Base-by-base conservation (phyloP, 495 filamentous ascomycete species). In the Aspergillus saccharolyticus region DNA sequence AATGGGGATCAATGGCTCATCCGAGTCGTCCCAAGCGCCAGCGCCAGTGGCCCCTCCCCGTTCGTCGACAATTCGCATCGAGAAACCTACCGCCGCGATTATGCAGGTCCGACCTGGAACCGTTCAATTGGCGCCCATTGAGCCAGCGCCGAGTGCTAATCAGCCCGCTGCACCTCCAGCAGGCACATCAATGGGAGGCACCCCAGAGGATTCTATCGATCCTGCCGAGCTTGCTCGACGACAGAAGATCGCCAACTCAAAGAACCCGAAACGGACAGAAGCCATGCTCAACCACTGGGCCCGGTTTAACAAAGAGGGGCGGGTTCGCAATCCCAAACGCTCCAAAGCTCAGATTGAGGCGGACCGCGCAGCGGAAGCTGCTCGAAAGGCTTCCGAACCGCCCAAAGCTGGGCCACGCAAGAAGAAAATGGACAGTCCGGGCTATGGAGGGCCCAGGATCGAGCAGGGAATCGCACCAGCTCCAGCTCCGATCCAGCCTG, bases 241-340 rank as follows among this genome's bases (percentile, higher is more conserved):
- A 2, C 58, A 71, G 42, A 73, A 75, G 59, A 76, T 77, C 43
- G 62, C 65, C 44, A 78, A 78, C 52, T 76, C 74, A 19, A 80
- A 79, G 66, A 78, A 80, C 54, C 75, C 77, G 2, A 75, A 76
- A 50, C 68, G 77, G 7, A 76, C 75, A 12, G 72, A 77, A 53
- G 76, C 76, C 12, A 78, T 78, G 78, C 67, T 78, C 30, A 74
- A 78, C 53, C 76, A 78, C 57, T 78, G 76, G 76, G 69, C 69
- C 30, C 68, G 73, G 9, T 78, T 77, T 63, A 76, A 76, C 53
- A 59, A 63, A 15, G 74, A 75, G 52, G 74, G 74, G 30, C 71
- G 73, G 15, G 73, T 68, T 15, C 72, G 76, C 49, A 77, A 77
- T 33, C 74, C 76, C 18, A 78, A 78, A 62, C 73, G 76, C 9